Evolutionary conservation across 2,329 filamentous ascomycete species (phyloP).

Genomic region (Aspergillus awamori): DNA sequence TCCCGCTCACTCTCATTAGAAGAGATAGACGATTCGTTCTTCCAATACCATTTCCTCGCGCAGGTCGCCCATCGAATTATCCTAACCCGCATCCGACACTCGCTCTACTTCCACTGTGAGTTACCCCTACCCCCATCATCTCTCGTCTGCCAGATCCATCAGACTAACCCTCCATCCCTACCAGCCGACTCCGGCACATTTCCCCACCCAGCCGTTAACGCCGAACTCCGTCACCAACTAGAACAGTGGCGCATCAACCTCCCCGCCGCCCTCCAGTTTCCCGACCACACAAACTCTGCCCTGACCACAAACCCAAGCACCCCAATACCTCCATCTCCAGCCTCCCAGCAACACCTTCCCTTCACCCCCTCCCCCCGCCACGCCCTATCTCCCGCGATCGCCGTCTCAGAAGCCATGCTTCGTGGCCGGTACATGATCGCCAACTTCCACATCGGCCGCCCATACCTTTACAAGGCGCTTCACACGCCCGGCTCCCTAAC

Average conservation of each 20-base stretch:
- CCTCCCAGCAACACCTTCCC: constrained; percentile 24
- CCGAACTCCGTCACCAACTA: constrained; percentile 58
- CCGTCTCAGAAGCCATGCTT: constrained; percentile 43
- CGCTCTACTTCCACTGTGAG: constrained; percentile 52
- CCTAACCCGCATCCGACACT: constrained; percentile 56
- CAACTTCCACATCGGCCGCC: constrained; percentile 46
- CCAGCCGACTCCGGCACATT: constrained; percentile 46
- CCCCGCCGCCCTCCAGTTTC: constrained; percentile 52
- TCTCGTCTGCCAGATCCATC: not conserved
- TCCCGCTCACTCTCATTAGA: constrained; percentile 34
- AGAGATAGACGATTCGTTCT: constrained; percentile 56
- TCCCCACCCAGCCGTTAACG: constrained; percentile 53
- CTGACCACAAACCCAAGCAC: constrained; percentile 17
- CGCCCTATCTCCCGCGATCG: constrained; percentile 37
- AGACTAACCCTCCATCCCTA: constrained; percentile 14
- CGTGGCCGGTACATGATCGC: constrained; percentile 42
- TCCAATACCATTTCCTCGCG: constrained; percentile 61
- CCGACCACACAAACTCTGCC: constrained; percentile 33
- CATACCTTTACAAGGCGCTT: constrained; percentile 48
- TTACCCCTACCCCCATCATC: not conserved
- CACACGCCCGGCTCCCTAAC: constrained; percentile 40
- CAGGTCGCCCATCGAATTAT: constrained; percentile 61
- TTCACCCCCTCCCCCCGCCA: constrained; percentile 16
- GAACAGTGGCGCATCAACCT: constrained; percentile 59
- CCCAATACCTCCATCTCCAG: constrained; percentile 27